Evolutionary conservation across 1,139 yeast genomes (phyloP), one percentile per base, ranked within the genome.

Genomic region (Candida labiduridarum): DNA sequence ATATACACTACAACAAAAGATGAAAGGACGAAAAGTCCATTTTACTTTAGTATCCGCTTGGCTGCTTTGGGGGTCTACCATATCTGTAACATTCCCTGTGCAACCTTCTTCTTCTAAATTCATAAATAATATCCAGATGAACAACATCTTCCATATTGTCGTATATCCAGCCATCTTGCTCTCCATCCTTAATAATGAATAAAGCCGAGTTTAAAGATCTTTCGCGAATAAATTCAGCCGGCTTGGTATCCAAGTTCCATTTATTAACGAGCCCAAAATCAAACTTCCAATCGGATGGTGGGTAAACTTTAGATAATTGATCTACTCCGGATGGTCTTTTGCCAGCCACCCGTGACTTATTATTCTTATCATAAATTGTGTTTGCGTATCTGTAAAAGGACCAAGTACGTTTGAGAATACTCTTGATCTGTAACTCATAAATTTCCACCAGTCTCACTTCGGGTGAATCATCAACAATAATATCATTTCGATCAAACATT

Each of bases 241-340:
- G 83, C 27, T 79, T 62, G 10, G 62, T 58, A 60, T 89, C 96
- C 10, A 85, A 71, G 44, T 68, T 68, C 97, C 97, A 91, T n/a
- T 74, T 74, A 42, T 78, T 74, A 36, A 82, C 82, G 27, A 68
- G 71, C 4, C 74, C 76, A 58, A 70, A 60, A 51, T 82, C 86
- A 65, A 85, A 91, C 53, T 76, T 75, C 97, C 97, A 91, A 12
- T 83, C 86, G 12, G 68, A 67, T 0, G 96, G 96, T 0, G 96
- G 85, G 33, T 65, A 62, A 0, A 91, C 81, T 34, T 83, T 82
- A 1, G 76, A 71, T 33, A 91, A 61, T 33, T 71, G 71, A 29
- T 75, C 68, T 0, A 84, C 84, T 0, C 96, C 96, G 0, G 78
- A 74, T 0, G 97, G 97, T 36, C 64, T 59, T 50, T 78, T 80